These are phyloP conservation scores for Effrenium voratum DNA, from an alignment of 73 alveolate species.

Conservation along the genomic window DNA sequence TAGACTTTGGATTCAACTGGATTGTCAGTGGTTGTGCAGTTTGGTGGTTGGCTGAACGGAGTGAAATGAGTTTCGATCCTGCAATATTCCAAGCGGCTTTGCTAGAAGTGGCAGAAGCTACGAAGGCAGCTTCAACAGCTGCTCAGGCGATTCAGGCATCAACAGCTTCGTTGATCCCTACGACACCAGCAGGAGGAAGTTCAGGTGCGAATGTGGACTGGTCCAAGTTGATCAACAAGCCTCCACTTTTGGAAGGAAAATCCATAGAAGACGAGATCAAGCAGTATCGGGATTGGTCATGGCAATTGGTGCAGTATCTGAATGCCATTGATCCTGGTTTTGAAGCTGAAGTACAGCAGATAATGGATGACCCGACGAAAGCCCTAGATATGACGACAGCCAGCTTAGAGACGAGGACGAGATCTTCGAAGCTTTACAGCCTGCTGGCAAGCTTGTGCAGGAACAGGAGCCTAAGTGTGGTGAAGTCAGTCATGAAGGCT, in stretches of 20 bases:
- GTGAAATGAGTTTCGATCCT: too few relatives aligned
- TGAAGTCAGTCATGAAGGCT: background rate
- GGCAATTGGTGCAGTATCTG: background rate
- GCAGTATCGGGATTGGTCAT: background rate
- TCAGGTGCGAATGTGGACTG: background rate
- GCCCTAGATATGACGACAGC: background rate
- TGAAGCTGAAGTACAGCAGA: background rate
- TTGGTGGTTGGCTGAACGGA: too few relatives aligned
- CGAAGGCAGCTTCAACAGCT: background rate
- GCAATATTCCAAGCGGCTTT: background rate
- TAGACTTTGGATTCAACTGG: too few relatives aligned
- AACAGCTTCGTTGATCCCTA: too few relatives aligned
- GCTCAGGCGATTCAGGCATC: background rate
- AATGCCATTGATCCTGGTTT: background rate
- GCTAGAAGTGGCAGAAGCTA: constrained; percentile 12
- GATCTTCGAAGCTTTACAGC: background rate
- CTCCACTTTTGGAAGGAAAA: background rate
- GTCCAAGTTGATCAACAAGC: background rate
- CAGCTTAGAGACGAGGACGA: background rate
- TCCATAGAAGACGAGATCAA: background rate
- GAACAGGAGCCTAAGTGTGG: background rate
- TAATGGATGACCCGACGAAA: background rate
- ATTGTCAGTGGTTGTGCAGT: too few relatives aligned
- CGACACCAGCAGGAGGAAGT: background rate
- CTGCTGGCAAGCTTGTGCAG: background rate